These are phyloP conservation scores for Rugonectria rugulosa DNA, from an alignment of 2,329 filamentous ascomycete genomes.

Conservation along the genomic window DNA sequence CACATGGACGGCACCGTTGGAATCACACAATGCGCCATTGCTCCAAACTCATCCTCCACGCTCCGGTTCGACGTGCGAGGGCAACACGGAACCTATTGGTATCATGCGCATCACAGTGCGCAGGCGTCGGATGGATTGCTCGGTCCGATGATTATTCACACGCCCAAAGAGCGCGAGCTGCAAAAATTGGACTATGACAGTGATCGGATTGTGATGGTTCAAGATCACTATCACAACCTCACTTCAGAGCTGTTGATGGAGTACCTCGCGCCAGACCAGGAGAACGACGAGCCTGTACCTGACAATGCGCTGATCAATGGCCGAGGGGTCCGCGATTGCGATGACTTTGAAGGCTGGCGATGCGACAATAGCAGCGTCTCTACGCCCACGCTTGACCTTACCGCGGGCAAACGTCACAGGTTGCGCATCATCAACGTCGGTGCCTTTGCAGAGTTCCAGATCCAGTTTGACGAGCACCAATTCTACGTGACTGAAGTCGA, in stretches of 20 bases:
- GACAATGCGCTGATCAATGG: constrained; percentile 71
- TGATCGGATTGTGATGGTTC: constrained; percentile 72
- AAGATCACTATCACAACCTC: constrained; percentile 75
- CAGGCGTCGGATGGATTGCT: constrained; percentile 75
- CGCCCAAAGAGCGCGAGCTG: constrained; percentile 50
- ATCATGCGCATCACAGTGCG: constrained; percentile 71
- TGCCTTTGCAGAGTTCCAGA: constrained; percentile 75
- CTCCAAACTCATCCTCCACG: constrained; percentile 67
- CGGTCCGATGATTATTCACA: constrained; percentile 72
- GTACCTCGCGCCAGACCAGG: constrained; percentile 62
- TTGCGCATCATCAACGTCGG: constrained; percentile 75
- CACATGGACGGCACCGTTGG: constrained; percentile 76
- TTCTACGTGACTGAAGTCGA: constrained; percentile 75
- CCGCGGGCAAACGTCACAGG: constrained; percentile 66
- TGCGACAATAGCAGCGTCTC: constrained; percentile 53
- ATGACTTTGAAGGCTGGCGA: constrained; percentile 46
- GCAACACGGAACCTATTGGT: constrained; percentile 61
- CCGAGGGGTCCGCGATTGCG: constrained; percentile 44
- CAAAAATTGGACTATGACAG: constrained; percentile 41
- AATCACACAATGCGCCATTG: constrained; percentile 72
- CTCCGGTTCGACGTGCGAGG: constrained; percentile 71
- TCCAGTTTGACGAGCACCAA: constrained; percentile 72
- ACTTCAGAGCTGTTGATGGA: constrained; percentile 58
- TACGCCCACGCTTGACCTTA: constrained; percentile 53
- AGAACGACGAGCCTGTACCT: constrained; percentile 70